Base-by-base conservation (phyloP, 2,329 filamentous ascomycete species). In the Fusarium sp. region DNA sequence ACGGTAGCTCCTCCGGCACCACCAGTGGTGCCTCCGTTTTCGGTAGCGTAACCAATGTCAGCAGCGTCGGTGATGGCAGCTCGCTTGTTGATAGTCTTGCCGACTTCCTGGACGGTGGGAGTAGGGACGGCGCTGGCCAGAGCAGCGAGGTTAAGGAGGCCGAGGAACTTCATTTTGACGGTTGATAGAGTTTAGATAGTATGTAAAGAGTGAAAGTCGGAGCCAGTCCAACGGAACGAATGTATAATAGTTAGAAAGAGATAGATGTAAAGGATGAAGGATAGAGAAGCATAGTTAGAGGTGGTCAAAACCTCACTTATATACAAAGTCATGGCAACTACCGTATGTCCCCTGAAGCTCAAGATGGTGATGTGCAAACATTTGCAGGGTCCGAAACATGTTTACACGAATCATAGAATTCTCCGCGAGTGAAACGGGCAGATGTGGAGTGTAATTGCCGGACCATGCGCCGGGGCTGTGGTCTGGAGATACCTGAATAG, bases 1-100 rank as follows among this genome's bases (percentile, higher is more conserved):
- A 81, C 84, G 14, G 82, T 84, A 23, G 83, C 78, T 48, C 84
- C 84, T 55, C 84, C 84, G 52, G 80, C 77, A 57, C 85, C 85
- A 62, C 85, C 85, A 3, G 81, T 86, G 34, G 85, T 86, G 54
- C 85, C 74, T 39, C 72, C 74, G 67, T 81, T 81, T 70, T 74
- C 65, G 7, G 74, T 73, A 43, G 77, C 79, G 65, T 77, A 81
- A 10, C 79, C 79, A 43, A 81, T 71, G 56, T 75, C 60, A 58
- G 77, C 79, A n/a, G 77, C 75, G 51, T 81, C 79, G 9, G 76
- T 78, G 70, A 80, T 75, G 67, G 77, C 67, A 53, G 79, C 78
- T 48, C 78, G 77, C 75, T 80, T 80, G 65, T 71, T 67, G 14
- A 80, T 61, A 28, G 70, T 74, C 51, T 74, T 74, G 54, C 62